Evolutionary conservation across 2,329 filamentous ascomycete genomes (phyloP).

Genomic region (Microdochium trichocladiopsis): DNA sequence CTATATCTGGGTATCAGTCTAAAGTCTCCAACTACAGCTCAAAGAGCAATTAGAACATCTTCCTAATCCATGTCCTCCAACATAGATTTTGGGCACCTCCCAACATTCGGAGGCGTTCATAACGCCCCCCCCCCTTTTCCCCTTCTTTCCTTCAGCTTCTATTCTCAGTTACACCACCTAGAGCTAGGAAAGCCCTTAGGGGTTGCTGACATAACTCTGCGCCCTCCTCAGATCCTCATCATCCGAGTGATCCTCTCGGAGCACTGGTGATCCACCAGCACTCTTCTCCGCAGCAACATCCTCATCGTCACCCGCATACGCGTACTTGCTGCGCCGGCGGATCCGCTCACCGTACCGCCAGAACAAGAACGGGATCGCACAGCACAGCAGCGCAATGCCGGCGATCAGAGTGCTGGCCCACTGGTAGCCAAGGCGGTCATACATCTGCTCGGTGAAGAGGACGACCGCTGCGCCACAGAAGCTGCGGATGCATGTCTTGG

Average conservation of each 20-base stretch:
- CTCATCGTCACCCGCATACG: conserved; percentile 57
- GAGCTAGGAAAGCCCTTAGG: conserved; percentile 20
- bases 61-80: too few relatives aligned
- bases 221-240: conserved; percentile 34
- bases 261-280: conserved; percentile 8
- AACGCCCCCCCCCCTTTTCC: not conserved
- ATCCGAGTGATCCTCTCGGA: conserved; percentile 22
- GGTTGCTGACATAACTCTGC: conserved; percentile 39
- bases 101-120: too few relatives aligned
- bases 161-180: too few relatives aligned
- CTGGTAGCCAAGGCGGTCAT: conserved; percentile 61
- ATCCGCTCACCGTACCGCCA: conserved; percentile 71
- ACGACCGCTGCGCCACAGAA: conserved; percentile 76
- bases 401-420: conserved; percentile 70
- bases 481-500: conserved; percentile 72
- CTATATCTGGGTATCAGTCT: too few relatives aligned
- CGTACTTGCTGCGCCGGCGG: conserved; percentile 61
- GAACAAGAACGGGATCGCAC: conserved; percentile 76
- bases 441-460: conserved; percentile 80
- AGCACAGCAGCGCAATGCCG: conserved; percentile 71
- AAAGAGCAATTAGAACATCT: too few relatives aligned
- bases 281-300: conserved; percentile 26
- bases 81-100: too few relatives aligned
- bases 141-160: not conserved
- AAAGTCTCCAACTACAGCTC: too few relatives aligned